phyloP scores from a whole-genome alignment of 2,329 filamentous ascomycete species.

The Elsinoe batatas region DNA sequence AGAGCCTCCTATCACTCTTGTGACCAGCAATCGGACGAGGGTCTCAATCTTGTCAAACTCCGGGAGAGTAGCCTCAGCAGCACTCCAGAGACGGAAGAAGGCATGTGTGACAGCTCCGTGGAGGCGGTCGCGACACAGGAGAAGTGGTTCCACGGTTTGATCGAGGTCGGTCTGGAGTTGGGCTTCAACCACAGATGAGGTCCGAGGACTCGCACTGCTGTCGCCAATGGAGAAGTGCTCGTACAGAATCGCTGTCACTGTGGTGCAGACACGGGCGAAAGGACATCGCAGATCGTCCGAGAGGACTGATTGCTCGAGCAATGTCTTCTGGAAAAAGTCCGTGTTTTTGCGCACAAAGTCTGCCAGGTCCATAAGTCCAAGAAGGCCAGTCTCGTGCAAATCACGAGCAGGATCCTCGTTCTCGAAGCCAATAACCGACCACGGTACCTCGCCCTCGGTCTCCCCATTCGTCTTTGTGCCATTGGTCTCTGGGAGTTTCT shows the following conservation, averaged over 20 bases:
- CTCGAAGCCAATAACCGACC: slow-evolving; percentile 84
- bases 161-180: slow-evolving; percentile 68
- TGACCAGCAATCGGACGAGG: slow-evolving; percentile 77
- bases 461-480: slow-evolving; percentile 18
- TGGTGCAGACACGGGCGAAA: slow-evolving; percentile 73
- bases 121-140: slow-evolving; percentile 86
- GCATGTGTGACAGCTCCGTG: slow-evolving; percentile 78
- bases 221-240: slow-evolving; percentile 88
- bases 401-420: slow-evolving; percentile 78
- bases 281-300: slow-evolving; percentile 68
- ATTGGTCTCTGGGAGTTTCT: slow-evolving; percentile 46
- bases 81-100: slow-evolving; percentile 89
- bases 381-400: slow-evolving; percentile 74
- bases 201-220: slow-evolving; percentile 14
- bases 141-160: slow-evolving; percentile 71
- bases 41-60: slow-evolving; percentile 94
- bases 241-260: slow-evolving; percentile 79
- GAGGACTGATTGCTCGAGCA: slow-evolving; percentile 77
- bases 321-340: slow-evolving; percentile 80
- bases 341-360: slow-evolving; percentile 90
- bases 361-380: slow-evolving; percentile 95
- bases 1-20: slow-evolving; percentile 78
- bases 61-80: slow-evolving; percentile 69
- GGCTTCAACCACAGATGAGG: slow-evolving; percentile 42
- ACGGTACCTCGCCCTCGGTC: slow-evolving; percentile 62